Percentiles rank a stretch among this genome's conserved stretches.
phyloP scores from a whole-genome alignment of 306 rosid genomes.

The Rosa persica region DNA sequence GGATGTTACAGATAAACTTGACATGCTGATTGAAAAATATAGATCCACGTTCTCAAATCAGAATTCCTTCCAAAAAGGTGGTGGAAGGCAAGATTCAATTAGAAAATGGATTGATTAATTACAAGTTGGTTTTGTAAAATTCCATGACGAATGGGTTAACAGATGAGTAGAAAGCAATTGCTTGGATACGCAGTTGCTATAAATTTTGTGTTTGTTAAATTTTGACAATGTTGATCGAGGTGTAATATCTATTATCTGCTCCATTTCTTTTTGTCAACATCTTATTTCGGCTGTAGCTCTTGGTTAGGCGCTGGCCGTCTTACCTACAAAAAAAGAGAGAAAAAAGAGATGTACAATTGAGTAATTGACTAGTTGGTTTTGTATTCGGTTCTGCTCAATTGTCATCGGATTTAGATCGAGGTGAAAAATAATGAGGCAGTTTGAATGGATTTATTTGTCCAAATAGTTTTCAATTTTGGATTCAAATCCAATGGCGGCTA shows the following conservation, averaged over 20 bases:
- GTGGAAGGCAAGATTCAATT: conserved; percentile 55
- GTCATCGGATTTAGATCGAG: too few species aligned
- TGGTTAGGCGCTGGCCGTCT: too few species aligned
- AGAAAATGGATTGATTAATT: conserved; percentile 78
- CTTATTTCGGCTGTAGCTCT: too few species aligned
- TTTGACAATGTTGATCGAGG: neutral
- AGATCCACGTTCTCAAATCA: conserved; percentile 62
- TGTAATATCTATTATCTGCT: neutral
- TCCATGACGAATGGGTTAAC: neutral
- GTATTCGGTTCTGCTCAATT: too few species aligned
- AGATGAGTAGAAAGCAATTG: neutral
- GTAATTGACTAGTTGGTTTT: too few species aligned
- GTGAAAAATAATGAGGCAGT: too few species aligned
- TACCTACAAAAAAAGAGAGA: too few species aligned
- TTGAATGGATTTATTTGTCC: too few species aligned
- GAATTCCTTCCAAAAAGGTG: conserved; percentile 40
- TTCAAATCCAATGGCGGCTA: too few species aligned
- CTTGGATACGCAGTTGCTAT: neutral
- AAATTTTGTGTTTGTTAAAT: neutral
- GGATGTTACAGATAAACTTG: conserved; percentile 76
- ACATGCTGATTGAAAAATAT: conserved; percentile 84
- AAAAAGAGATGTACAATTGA: too few species aligned
- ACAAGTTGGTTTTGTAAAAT: neutral
- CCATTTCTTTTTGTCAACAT: neutral
- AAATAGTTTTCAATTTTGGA: too few species aligned